phyloP scores from a whole-genome alignment of 2,329 filamentous ascomycete species.

The Sclerotinia subarctica region DNA sequence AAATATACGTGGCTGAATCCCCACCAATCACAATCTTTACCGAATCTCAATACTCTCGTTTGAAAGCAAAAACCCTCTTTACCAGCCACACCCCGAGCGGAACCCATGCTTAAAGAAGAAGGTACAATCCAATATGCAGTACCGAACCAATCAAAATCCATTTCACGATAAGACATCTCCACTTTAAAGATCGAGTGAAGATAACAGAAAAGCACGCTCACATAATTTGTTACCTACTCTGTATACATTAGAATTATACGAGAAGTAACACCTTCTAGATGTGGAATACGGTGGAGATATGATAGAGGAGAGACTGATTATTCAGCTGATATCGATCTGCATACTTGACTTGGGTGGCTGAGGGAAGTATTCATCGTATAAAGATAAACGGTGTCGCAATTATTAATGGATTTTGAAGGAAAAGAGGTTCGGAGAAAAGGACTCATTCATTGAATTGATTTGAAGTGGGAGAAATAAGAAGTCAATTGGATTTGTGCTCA shows the following conservation, averaged over 20 bases:
- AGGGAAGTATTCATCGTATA: neutral
- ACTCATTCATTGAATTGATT: neutral
- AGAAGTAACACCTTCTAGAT: neutral
- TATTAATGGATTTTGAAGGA: too few species aligned
- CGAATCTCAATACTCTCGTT: too few species aligned
- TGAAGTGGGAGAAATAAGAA: neutral
- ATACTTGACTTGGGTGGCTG: neutral
- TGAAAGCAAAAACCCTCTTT: too few species aligned
- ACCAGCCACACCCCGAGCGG: neutral
- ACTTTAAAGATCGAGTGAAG: neutral
- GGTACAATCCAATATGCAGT: neutral
- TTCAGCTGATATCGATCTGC: neutral
- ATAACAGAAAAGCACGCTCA: neutral
- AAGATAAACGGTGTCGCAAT: neutral
- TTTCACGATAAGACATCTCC: neutral
- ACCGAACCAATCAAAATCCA: neutral
- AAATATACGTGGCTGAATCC: too few species aligned
- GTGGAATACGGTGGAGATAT: neutral
- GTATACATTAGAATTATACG: neutral
- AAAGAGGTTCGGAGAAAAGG: neutral
- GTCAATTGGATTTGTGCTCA: neutral
- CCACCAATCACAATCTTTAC: neutral
- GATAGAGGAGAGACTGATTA: too few species aligned
- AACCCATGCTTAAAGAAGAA: slow-evolving; percentile 12
- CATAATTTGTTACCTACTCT: neutral